phyloP scores from a whole-genome alignment of 148 eudicot species.

The Euryodendron excelsum region DNA sequence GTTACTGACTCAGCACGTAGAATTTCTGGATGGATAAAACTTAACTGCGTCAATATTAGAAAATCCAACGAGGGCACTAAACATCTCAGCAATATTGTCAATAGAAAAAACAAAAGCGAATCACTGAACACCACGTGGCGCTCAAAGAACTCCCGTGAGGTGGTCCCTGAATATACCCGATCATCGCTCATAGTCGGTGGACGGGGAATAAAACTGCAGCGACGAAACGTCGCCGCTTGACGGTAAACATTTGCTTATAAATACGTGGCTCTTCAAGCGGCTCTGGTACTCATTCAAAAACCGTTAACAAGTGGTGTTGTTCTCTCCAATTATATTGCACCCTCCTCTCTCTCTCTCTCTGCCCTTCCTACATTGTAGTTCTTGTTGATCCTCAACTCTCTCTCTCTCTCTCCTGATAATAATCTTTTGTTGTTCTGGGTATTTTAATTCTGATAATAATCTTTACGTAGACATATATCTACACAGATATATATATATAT shows the following conservation, averaged over 20 bases:
- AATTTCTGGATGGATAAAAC: neutral
- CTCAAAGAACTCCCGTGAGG: neutral
- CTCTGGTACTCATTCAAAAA: neutral
- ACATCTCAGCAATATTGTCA: no score
- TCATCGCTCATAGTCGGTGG: neutral
- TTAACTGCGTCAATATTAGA: no score
- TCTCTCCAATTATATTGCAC: neutral
- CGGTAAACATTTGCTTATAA: neutral
- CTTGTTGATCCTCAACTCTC: neutral
- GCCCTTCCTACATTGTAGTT: neutral
- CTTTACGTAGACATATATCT: no score
- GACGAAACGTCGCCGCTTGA: neutral
- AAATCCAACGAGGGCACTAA: no score
- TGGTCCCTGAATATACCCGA: no score
- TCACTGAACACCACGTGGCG: neutral
- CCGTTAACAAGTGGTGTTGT: no score
- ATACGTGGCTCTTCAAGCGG: neutral
- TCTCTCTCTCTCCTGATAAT: neutral
- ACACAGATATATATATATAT: no score
- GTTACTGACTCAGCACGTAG: neutral
- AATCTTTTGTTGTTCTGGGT: no score
- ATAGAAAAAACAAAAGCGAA: neutral
- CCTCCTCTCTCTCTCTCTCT: neutral
- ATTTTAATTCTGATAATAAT: no score
- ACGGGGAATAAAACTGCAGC: neutral